Evolutionary conservation across 2,329 filamentous ascomycete species (phyloP), one percentile per base, ranked within the genome.

Genomic region (Aspergillus caelatus): DNA sequence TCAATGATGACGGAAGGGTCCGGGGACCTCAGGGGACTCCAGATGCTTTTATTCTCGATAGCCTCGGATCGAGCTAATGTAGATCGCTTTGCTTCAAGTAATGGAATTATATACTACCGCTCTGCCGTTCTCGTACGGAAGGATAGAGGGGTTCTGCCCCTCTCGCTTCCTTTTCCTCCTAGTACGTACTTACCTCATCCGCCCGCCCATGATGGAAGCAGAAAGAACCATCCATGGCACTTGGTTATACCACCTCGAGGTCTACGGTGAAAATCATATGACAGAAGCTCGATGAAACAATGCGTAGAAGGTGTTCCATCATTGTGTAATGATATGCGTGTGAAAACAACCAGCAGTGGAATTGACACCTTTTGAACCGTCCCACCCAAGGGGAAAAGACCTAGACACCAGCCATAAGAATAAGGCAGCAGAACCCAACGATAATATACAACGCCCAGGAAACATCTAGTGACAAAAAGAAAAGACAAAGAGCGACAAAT

Each of bases 1-100:
- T 78, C 74, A 79, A 65, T 69, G 63, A 67, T 68, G 68, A 70
- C 75, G 74, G 74, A 72, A 75, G 68, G 68, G 57, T 65, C 69
- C 71, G 73, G 68, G 65, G 55, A 41, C 61, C 66, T 64, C 69
- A 69, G 66, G 70, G 65, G 63, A 66, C 46, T 69, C 68, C 41
- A 60, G 64, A 65, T 53, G 62, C 55, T 61, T 65, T 23, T 26
- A 46, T 65, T 59, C 62, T 67, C 65, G 48, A 74, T 70, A 69
- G 67, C 67, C 68, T 71, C 70, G 70, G 70, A 65, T 65, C 61
- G 54, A 50, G 45, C 30, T 54, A 48, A 58, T 55, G 41, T 46
- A 57, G 54, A 60, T 48, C 34, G 60, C 61, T 39, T 36, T 52
- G 48, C 23, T 50, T 55, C 50, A 48, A 12, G 30, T 46, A 53